Percentiles rank a stretch among this genome's conserved stretches.
Conservation (phyloP, 768 basidiomycete genomes). For the Filobasidium floriforme region DNA sequence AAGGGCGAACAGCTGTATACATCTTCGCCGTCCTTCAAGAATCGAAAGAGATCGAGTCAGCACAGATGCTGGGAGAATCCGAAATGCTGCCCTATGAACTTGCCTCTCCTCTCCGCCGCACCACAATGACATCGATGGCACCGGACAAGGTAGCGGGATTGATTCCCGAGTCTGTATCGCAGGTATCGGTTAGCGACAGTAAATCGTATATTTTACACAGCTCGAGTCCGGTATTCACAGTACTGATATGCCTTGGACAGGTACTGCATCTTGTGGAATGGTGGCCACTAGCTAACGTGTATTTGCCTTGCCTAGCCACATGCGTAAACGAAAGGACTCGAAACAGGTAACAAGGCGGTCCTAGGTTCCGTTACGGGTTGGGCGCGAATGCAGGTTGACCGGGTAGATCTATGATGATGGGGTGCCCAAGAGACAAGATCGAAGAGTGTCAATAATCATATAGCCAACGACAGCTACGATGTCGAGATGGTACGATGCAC, state of each 20-base stretch:
- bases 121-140: constrained; percentile 97
- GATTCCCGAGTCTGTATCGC: constrained; percentile 50
- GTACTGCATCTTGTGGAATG: constrained; percentile 39
- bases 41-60: neutral
- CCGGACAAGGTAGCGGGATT: constrained; percentile 96
- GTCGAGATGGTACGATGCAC: too few species aligned
- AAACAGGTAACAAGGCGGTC: too few species aligned
- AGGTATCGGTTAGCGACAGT: constrained; percentile 1
- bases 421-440: too few species aligned
- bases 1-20: constrained; percentile 80
- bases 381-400: too few species aligned
- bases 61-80: neutral
- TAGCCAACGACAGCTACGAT: too few species aligned
- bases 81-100: constrained; percentile 1
- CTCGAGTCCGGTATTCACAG: constrained; percentile 29
- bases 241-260: constrained; percentile 46
- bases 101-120: constrained; percentile 60
- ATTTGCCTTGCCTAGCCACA: too few species aligned
- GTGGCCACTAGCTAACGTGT: neutral
- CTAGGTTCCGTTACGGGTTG: too few species aligned
- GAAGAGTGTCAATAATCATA: too few species aligned
- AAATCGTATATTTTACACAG: too few species aligned
- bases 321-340: too few species aligned
- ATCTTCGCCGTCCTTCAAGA: constrained; percentile 29
- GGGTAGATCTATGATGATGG: too few species aligned